Evolutionary conservation across 441 rosid genomes (phyloP), one percentile per base, ranked within the genome.

Genomic region (Iberis amara): DNA sequence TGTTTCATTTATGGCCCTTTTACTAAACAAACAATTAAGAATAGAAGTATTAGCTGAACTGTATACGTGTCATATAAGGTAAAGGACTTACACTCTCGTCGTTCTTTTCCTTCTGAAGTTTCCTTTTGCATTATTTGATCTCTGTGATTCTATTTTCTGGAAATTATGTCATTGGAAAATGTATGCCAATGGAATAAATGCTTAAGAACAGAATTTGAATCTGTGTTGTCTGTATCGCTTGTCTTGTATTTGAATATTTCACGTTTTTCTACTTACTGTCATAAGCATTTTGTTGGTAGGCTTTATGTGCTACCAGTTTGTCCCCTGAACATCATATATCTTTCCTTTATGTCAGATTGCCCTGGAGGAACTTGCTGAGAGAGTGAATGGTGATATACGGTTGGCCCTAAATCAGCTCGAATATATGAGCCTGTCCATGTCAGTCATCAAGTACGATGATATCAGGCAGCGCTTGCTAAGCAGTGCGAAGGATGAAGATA

Each of bases 401-500:
- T 75, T 89, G 94, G 97, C 98, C 43, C 43, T 92, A 59, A 92
- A 92, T 69, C 96, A 86, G 67, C 76, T 92, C 65, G 89, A 88
- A 39, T 92, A 92, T 75, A 92, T 86, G 96, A 86, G 95, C 64
- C 82, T 89, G 62, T 89, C 96, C 64, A 73, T 80, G 94, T 76
- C 91, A 26, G 74, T 68, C 39, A 86, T 92, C 47, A 79, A 89
- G 61, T 92, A 80, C 64, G 89, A 89, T 75, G 97, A 92, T 70
- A 75, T 92, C 64, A 80, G 86, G 77, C 79, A 81, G 51, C 92
- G 94, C 59, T 89, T 92, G 71, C 76, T 79, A 59, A 78, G 81
- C 72, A 78, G 92, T 72, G 74, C 85, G 30, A 92, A 92, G 74
- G 98, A 92, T 73, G 98, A 92, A 82, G 97, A 92, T 75, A 79